These are phyloP conservation scores for Ammopiptanthus mongolicus DNA, from an alignment of 306 rosid species.

Conservation along the genomic window DNA sequence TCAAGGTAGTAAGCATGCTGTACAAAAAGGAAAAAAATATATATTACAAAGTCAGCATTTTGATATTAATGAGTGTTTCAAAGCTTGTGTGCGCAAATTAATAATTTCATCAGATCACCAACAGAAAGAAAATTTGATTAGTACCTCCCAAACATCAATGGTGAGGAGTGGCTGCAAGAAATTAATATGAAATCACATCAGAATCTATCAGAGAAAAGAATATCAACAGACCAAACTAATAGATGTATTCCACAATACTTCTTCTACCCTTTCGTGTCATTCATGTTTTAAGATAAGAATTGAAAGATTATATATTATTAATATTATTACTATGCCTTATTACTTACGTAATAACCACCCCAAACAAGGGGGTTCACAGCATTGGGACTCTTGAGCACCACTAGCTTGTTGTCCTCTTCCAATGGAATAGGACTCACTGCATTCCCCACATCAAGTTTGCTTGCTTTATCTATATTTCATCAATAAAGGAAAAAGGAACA, in stretches of 20 bases:
- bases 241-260: background rate
- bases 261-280: background rate
- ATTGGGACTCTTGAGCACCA: conserved; percentile 75
- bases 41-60: conserved; percentile 6
- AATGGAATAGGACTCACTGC: conserved; percentile 60
- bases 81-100: background rate
- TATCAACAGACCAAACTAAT: background rate
- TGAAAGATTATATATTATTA: background rate
- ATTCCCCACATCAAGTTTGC: conserved; percentile 63
- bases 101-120: background rate
- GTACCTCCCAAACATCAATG: conserved; percentile 94
- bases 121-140: background rate
- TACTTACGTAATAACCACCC: conserved; percentile 61
- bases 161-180: conserved; percentile 89
- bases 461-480: conserved; percentile 49
- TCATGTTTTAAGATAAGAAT: background rate
- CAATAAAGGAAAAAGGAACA: background rate
- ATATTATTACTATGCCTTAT: background rate
- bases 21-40: conserved; percentile 12
- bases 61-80: background rate
- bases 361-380: conserved; percentile 85
- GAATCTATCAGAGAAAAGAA: background rate
- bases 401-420: conserved; percentile 71
- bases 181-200: background rate
- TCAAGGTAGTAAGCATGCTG: conserved; percentile 96